These are phyloP conservation scores for Neurospora sp. DNA, from an alignment of 495 filamentous ascomycete genomes.

Conservation along the genomic window DNA sequence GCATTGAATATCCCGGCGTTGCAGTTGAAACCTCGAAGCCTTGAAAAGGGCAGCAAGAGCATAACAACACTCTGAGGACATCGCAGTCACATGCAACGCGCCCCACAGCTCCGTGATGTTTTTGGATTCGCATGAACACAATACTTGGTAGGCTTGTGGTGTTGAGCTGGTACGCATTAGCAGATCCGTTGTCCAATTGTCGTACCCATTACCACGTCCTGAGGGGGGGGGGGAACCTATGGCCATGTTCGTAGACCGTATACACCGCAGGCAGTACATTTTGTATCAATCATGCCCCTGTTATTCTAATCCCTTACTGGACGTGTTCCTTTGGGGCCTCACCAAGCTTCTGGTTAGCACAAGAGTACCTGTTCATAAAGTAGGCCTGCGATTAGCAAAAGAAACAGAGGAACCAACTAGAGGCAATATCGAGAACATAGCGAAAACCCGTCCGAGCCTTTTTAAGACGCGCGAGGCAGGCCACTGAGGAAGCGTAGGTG, in stretches of 20 bases:
- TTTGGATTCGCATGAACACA: background rate
- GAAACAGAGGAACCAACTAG: background rate
- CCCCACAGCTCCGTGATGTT: background rate
- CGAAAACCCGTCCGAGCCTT: background rate
- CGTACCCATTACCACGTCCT: background rate
- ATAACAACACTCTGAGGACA: background rate
- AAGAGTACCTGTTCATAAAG: background rate
- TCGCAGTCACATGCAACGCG: background rate
- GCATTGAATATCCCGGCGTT: background rate
- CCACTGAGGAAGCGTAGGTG: background rate
- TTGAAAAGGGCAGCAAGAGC: background rate
- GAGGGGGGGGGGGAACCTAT: background rate
- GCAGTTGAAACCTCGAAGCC: background rate
- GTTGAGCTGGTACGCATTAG: background rate
- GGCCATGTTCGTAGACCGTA: background rate
- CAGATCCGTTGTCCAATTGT: background rate
- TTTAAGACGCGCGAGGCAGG: background rate
- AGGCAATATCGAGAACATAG: background rate
- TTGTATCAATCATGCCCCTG: background rate
- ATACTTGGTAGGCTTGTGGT: background rate
- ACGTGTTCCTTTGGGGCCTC: background rate
- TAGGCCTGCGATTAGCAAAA: background rate
- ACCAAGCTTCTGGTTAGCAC: background rate
- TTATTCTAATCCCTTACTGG: background rate
- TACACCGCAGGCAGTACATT: too few species aligned